phyloP scores from a whole-genome alignment of 768 basidiomycete genomes.

The Solioccasus polychromus region DNA sequence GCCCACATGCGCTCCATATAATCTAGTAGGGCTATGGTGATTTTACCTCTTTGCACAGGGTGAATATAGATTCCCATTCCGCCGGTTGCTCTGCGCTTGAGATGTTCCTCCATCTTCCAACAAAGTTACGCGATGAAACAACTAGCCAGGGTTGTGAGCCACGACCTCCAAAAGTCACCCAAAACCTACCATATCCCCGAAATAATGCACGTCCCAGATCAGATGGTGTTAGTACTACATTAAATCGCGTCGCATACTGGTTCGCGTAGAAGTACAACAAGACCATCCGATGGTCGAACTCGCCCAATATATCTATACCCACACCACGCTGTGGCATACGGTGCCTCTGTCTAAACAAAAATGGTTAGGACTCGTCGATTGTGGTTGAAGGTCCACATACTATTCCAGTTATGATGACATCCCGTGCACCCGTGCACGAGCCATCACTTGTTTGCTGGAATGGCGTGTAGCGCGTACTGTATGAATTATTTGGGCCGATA shows the following conservation, averaged over 20 bases:
- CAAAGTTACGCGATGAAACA: conserved; percentile 48
- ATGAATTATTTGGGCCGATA: conserved; percentile 33
- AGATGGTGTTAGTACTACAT: not conserved
- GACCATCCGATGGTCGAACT: conserved; percentile 56
- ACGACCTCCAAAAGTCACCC: not conserved
- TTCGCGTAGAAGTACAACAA: conserved; percentile 51
- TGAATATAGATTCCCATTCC: conserved; percentile 53
- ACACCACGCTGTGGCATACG: conserved; percentile 54
- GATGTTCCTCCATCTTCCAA: conserved; percentile 44
- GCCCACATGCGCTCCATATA: conserved; percentile 1
- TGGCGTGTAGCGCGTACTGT: conserved; percentile 40
- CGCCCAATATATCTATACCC: conserved; percentile 54
- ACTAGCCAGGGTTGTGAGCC: conserved; percentile 33
- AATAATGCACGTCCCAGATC: conserved; percentile 39
- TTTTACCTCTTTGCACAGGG: conserved; percentile 41
- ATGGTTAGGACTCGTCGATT: conserved; percentile 2
- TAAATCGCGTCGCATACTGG: conserved; percentile 40
- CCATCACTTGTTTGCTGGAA: conserved; percentile 15
- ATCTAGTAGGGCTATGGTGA: conserved; percentile 4
- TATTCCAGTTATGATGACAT: conserved; percentile 53
- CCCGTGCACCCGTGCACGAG: conserved; percentile 27
- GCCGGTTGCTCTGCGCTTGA: conserved; percentile 34
- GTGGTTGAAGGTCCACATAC: conserved; percentile 30
- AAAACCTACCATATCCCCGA: conserved; percentile 45
- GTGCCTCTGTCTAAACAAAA: conserved; percentile 42